These are phyloP conservation scores for Aspergillus fructus DNA, from an alignment of 2,329 filamentous ascomycete genomes.

Conservation along the genomic window DNA sequence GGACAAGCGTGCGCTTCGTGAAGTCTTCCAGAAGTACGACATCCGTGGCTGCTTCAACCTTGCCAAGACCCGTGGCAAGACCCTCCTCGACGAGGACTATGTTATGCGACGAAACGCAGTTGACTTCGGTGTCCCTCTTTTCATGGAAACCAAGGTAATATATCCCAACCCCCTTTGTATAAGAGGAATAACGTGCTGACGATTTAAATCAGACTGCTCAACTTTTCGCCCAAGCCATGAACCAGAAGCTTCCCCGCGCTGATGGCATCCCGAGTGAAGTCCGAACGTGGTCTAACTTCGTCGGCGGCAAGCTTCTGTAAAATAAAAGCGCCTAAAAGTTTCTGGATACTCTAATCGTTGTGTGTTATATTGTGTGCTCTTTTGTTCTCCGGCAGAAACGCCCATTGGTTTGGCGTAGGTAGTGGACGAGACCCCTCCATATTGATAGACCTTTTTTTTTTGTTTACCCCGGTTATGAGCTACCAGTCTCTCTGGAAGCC, in stretches of 20 bases:
- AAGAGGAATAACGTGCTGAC: constrained; percentile 24
- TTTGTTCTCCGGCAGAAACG: constrained; percentile 18
- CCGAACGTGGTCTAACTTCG: constrained; percentile 91
- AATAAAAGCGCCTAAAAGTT: constrained; percentile 21
- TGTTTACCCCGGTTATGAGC: constrained; percentile 20
- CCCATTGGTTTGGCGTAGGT: constrained; percentile 28
- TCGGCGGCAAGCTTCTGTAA: constrained; percentile 64
- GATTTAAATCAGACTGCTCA: constrained; percentile 70
- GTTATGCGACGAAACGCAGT: constrained; percentile 98
- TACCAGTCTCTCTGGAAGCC: constrained; percentile 9
- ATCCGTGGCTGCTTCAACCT: constrained; percentile 96
- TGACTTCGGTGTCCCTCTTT: constrained; percentile 94
- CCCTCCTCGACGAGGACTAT: constrained; percentile 87
- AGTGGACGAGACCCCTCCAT: constrained; percentile 25
- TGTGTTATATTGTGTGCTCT: constrained; percentile 17
- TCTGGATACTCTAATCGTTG: constrained; percentile 22
- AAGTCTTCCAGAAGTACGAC: constrained; percentile 96
- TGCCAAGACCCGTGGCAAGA: constrained; percentile 78
- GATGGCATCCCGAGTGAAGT: constrained; percentile 91
- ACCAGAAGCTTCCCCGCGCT: constrained; percentile 83
- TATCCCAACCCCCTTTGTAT: neutral
- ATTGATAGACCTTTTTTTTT: constrained; percentile 33
- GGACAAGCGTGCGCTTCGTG: constrained; percentile 90
- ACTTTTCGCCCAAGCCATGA: constrained; percentile 96
- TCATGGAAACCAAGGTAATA: constrained; percentile 95